phyloP scores from a whole-genome alignment of 495 filamentous ascomycete genomes.

The Penicillium manginii region DNA sequence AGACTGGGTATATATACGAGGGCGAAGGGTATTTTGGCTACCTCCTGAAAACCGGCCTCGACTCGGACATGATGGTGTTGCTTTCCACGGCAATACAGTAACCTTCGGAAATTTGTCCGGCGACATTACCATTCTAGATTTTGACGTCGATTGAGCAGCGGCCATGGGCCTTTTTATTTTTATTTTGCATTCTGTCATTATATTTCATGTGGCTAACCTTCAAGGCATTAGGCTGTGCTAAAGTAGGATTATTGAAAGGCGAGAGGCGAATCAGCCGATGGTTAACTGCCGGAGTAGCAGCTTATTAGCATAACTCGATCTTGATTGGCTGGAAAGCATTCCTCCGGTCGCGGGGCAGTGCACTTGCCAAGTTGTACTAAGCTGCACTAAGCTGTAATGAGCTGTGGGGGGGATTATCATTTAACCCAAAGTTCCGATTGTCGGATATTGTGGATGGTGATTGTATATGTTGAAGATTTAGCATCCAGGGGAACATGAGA shows the following conservation, averaged over 20 bases:
- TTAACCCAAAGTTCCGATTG: not conserved
- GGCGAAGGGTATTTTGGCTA: not conserved
- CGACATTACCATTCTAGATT: not conserved
- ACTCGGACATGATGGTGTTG: no score
- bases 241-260: no score
- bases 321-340: not conserved
- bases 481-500: not conserved
- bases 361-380: not conserved
- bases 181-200: no score
- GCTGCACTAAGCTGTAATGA: not conserved
- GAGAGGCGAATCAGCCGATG: not conserved
- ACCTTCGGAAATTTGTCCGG: not conserved
- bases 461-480: not conserved
- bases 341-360: not conserved
- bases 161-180: not conserved
- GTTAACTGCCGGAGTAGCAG: not conserved
- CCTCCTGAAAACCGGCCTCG: not conserved
- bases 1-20: not conserved
- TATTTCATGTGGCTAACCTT: no score
- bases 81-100: not conserved
- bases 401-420: not conserved
- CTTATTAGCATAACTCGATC: not conserved
- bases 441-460: not conserved
- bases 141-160: not conserved
- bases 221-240: no score